phyloP scores from a whole-genome alignment of 1,284 basidiomycete species.

The Rhodotorula glutinis region DNA sequence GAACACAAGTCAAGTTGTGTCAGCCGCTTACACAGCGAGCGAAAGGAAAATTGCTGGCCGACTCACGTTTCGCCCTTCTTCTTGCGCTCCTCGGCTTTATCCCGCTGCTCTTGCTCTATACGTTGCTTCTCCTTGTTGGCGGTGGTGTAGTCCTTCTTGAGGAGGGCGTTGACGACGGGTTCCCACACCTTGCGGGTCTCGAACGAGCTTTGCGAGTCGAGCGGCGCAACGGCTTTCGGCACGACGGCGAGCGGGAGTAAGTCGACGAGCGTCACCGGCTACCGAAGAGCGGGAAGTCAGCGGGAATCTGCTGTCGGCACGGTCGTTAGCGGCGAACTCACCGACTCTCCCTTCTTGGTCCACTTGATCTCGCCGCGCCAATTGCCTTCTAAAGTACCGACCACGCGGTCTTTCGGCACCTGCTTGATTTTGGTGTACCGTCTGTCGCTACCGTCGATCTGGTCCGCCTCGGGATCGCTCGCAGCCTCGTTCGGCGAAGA shows the following conservation, averaged over 20 bases:
- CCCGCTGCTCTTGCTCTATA: constrained; percentile 87
- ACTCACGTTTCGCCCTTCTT: constrained; percentile 71
- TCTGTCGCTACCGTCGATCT: constrained; percentile 51
- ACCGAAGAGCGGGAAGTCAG: not conserved
- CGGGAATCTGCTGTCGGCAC: not conserved
- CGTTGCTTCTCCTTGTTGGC: constrained; percentile 81
- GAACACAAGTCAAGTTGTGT: not conserved
- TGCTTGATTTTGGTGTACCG: constrained; percentile 79
- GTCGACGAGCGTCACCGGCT: constrained; percentile 64
- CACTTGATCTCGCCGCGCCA: constrained; percentile 83
- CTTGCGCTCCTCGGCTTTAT: constrained; percentile 78
- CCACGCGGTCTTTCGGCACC: constrained; percentile 72
- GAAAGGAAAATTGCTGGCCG: not conserved
- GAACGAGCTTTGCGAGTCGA: constrained; percentile 70
- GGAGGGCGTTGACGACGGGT: constrained; percentile 68
- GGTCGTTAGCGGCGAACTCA: constrained; percentile 16
- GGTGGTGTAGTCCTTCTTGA: constrained; percentile 72
- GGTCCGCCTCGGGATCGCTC: constrained; percentile 34
- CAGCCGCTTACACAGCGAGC: not conserved
- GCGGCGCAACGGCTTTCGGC: constrained; percentile 77
- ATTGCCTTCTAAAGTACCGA: constrained; percentile 80
- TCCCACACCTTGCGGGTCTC: constrained; percentile 91
- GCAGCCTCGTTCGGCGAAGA: constrained; percentile 19
- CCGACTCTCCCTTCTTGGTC: constrained; percentile 19
- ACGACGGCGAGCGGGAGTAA: constrained; percentile 69